These are phyloP conservation scores for Dioscorea cayenensis DNA, from an alignment of 116 monocot species.

Conservation along the genomic window DNA sequence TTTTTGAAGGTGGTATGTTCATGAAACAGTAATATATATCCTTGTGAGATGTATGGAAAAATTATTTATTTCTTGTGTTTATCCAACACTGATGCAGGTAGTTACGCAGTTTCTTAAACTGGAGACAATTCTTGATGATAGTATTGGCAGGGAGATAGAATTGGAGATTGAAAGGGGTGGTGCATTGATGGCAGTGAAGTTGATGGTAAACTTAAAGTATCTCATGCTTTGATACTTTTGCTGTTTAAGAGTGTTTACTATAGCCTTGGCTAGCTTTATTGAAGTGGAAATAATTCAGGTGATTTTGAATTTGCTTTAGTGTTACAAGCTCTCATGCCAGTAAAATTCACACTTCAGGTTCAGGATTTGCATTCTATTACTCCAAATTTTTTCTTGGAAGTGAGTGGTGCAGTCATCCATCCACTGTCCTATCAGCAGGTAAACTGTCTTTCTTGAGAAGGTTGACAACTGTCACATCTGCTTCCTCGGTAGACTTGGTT, in stretches of 20 bases:
- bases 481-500: not conserved
- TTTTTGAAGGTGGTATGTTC: not conserved
- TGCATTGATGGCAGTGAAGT: conserved; percentile 35
- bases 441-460: not conserved
- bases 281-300: not conserved
- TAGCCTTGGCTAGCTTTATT: not conserved
- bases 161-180: conserved; percentile 90
- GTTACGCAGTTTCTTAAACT: conserved; percentile 88
- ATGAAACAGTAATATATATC: too few relatives aligned
- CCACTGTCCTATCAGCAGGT: conserved; percentile 97
- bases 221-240: not conserved
- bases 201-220: conserved; percentile 36
- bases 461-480: not conserved
- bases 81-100: conserved; percentile 35
- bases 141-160: conserved; percentile 39
- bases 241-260: not conserved
- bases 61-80: not conserved
- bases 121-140: conserved; percentile 78
- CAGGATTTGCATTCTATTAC: conserved; percentile 94
- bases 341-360: conserved; percentile 40
- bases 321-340: not conserved
- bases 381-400: conserved; percentile 83
- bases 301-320: not conserved
- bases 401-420: conserved; percentile 88
- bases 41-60: too few relatives aligned